Conservation (phyloP, 352 stramenopile species). For the Globisporangium yorkense region DNA sequence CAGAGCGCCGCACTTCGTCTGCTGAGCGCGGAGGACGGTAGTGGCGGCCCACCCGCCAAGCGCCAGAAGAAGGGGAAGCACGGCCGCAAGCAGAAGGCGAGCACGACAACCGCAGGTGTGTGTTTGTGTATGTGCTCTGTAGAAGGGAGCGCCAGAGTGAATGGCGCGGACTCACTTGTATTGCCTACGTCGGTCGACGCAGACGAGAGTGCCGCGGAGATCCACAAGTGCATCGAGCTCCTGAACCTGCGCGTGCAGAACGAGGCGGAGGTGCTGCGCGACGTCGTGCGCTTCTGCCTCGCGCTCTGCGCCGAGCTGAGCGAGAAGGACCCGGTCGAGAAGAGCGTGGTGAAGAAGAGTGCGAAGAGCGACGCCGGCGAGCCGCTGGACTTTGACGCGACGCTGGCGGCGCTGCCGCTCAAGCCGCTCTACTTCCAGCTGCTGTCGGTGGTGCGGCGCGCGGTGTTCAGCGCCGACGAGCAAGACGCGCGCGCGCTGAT, state of each 20-base stretch:
- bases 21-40: slow-evolving; percentile 14
- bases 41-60: slow-evolving; percentile 32
- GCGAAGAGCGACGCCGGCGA: not conserved
- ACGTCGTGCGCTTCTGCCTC: slow-evolving; percentile 42
- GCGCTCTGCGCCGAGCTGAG: slow-evolving; percentile 32
- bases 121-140: not conserved
- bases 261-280: slow-evolving; percentile 20
- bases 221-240: slow-evolving; percentile 28
- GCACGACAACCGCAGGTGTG: not conserved
- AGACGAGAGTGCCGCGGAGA: slow-evolving; percentile 26
- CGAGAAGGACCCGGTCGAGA: slow-evolving; percentile 31
- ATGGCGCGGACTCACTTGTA: not conserved
- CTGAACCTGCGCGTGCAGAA: slow-evolving; percentile 36
- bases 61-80: slow-evolving; percentile 67
- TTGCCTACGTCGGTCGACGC: not conserved
- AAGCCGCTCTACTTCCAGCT: slow-evolving; percentile 50
- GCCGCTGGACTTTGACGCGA: slow-evolving; percentile 28
- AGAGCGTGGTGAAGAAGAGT: slow-evolving; percentile 12
- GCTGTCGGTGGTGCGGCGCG: slow-evolving; percentile 28
- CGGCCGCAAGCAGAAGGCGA: slow-evolving; percentile 1
- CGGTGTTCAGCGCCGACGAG: slow-evolving; percentile 22
- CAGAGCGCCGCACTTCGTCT: slow-evolving; percentile 31
- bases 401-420: slow-evolving; percentile 24
- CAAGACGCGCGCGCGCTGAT: slow-evolving; percentile 21
- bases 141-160: too few relatives aligned